phyloP scores from a whole-genome alignment of 176 grass and related monocot species.

The barley (Hordeum vulgare) region DNA sequence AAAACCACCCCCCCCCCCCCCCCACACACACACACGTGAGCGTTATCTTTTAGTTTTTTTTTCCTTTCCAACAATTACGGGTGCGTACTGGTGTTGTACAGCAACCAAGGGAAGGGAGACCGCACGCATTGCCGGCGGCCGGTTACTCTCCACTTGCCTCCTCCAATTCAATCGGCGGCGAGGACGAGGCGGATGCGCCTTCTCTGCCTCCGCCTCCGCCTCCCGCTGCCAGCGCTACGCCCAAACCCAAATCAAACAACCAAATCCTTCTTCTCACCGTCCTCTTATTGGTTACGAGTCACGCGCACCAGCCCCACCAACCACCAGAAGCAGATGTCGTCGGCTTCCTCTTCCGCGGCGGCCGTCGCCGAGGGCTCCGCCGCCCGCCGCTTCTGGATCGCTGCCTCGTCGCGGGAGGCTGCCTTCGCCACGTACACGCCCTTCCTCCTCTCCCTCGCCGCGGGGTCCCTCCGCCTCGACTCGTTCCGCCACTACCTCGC shows the following conservation, averaged over 20 bases:
- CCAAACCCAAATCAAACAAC: background rate
- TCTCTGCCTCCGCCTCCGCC: conserved; percentile 17
- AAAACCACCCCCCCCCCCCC: too few relatives aligned
- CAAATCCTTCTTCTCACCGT: background rate
- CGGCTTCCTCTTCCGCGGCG: conserved; percentile 22
- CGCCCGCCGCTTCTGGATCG: conserved; percentile 75
- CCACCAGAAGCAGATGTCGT: conserved; percentile 16
- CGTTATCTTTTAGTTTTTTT: too few relatives aligned
- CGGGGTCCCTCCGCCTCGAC: conserved; percentile 50
- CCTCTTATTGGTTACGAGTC: background rate
- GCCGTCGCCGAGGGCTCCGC: conserved; percentile 65
- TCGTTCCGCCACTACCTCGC: conserved; percentile 76
- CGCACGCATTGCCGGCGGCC: background rate
- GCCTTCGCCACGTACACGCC: conserved; percentile 72
- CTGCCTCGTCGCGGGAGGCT: conserved; percentile 56
- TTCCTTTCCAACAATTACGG: too few relatives aligned
- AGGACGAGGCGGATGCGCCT: conserved; percentile 12
- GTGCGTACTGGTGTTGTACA: too few relatives aligned
- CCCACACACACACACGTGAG: too few relatives aligned
- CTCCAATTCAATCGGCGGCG: background rate
- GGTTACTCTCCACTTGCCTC: background rate
- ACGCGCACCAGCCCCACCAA: background rate
- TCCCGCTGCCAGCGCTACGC: conserved; percentile 13
- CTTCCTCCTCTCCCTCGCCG: conserved; percentile 74
- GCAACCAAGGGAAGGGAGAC: background rate